A percentile compares a stretch with the other conserved stretches of the same genome.
These are phyloP conservation scores for Scenedesmus sp. DNA, from an alignment of 163 green algal genomes.

Conservation along the genomic window DNA sequence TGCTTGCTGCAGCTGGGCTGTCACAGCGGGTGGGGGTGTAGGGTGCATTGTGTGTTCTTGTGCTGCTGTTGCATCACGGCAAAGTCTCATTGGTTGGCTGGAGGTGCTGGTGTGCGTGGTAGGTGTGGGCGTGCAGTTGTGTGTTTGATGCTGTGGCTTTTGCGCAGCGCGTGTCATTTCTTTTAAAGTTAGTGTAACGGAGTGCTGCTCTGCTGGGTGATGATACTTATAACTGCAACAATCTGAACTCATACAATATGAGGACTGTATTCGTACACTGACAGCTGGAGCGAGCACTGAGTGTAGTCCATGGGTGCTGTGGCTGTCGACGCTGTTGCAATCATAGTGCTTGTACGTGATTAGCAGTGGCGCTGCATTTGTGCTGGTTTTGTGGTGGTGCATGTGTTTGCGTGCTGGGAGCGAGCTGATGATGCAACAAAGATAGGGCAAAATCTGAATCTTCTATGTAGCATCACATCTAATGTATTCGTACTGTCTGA, in stretches of 20 bases:
- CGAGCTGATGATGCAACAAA: constrained; percentile 28
- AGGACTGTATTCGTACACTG: constrained; percentile 49
- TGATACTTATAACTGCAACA: constrained; percentile 47
- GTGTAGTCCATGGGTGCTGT: not conserved
- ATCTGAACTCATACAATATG: constrained; percentile 26
- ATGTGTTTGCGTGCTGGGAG: not conserved
- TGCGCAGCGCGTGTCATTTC: not conserved
- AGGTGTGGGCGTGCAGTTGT: not conserved
- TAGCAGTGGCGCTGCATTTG: not conserved
- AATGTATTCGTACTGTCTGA: constrained; percentile 52
- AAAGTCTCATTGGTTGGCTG: not conserved
- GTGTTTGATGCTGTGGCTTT: not conserved
- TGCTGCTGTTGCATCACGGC: too few species aligned
- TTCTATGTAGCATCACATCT: constrained; percentile 42
- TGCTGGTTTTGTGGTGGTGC: not conserved
- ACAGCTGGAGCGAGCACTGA: constrained; percentile 4
- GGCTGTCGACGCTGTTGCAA: not conserved
- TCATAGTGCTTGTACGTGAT: not conserved
- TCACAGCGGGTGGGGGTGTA: too few species aligned
- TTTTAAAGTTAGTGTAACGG: not conserved
- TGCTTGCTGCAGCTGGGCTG: too few species aligned
- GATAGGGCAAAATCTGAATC: constrained; percentile 54
- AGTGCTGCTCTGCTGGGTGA: constrained; percentile 17
- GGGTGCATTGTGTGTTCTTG: too few species aligned
- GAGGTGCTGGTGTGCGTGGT: too few species aligned